A percentile compares a stretch with the other conserved stretches of the same genome.
Evolutionary conservation across 2,329 filamentous ascomycete species (phyloP).

Genomic region (Neoarthrinium moseri): DNA sequence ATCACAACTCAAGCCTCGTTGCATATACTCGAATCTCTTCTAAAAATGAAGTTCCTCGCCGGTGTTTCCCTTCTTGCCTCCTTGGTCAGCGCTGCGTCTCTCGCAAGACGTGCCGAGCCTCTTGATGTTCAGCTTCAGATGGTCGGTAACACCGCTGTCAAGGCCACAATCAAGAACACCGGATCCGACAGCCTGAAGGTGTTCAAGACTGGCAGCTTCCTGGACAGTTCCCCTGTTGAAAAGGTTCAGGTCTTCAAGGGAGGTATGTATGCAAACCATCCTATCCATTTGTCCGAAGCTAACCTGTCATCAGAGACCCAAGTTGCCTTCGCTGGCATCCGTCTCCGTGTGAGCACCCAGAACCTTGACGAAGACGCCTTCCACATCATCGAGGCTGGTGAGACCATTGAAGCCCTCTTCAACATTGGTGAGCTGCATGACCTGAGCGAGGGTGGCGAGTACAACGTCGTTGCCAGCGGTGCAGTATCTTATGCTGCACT

Average conservation of each 20-base stretch:
- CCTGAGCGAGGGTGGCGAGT: constrained; percentile 48
- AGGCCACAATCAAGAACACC: constrained; percentile 53
- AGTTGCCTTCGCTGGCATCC: constrained; percentile 52
- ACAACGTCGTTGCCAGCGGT: constrained; percentile 55
- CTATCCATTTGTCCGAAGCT: neutral
- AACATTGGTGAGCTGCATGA: constrained; percentile 57
- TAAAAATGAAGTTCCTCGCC: constrained; percentile 38
- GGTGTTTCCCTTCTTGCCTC: constrained; percentile 33
- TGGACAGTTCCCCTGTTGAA: constrained; percentile 51
- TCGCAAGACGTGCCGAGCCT: constrained; percentile 19
- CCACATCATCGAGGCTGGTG: constrained; percentile 43
- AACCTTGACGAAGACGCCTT: constrained; percentile 48
- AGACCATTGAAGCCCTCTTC: constrained; percentile 52
- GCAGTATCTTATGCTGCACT: constrained; percentile 53
- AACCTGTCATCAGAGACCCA: constrained; percentile 32
- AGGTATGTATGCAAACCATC: constrained; percentile 31
- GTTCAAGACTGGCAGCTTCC: constrained; percentile 51
- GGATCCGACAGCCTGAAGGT: constrained; percentile 48
- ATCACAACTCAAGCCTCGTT: constrained; percentile 1
- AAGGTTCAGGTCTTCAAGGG: constrained; percentile 50
- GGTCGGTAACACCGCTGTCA: constrained; percentile 51
- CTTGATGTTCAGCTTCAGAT: constrained; percentile 45
- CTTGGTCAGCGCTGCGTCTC: constrained; percentile 28
- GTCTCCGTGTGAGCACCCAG: constrained; percentile 44
- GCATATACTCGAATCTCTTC: neutral